These are phyloP conservation scores for Diutina siamensis DNA, from an alignment of 1,139 yeast genomes.

Conservation along the genomic window DNA sequence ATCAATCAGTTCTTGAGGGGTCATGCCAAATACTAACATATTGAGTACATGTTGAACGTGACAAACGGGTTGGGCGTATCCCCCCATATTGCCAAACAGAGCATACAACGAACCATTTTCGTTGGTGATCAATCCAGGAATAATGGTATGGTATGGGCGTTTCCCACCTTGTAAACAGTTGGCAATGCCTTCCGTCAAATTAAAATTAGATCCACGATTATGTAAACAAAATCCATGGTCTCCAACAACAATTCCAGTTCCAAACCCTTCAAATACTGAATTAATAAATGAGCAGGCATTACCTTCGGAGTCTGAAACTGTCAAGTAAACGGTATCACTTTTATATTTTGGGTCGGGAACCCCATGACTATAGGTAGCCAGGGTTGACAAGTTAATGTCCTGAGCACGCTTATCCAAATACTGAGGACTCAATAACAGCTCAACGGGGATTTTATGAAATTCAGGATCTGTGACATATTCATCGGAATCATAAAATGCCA, in stretches of 20 bases:
- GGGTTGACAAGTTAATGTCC: slow-evolving; percentile 32
- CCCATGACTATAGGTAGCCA: not conserved
- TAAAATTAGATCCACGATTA: slow-evolving; percentile 70
- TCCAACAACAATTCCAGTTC: slow-evolving; percentile 59
- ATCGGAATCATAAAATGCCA: slow-evolving; percentile 69
- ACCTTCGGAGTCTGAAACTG: slow-evolving; percentile 60
- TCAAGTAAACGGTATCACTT: slow-evolving; percentile 70
- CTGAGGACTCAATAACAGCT: slow-evolving; percentile 23
- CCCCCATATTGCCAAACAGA: slow-evolving; percentile 79
- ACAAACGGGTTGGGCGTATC: slow-evolving; percentile 80
- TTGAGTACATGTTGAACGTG: slow-evolving; percentile 72
- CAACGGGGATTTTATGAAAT: slow-evolving; percentile 25
- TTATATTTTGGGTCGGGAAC: slow-evolving; percentile 53
- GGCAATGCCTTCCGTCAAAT: slow-evolving; percentile 42
- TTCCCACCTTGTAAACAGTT: slow-evolving; percentile 61
- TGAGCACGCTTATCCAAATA: slow-evolving; percentile 42
- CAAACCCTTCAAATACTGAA: slow-evolving; percentile 63
- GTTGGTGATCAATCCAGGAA: slow-evolving; percentile 64
- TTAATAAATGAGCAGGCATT: slow-evolving; percentile 78
- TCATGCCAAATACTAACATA: slow-evolving; percentile 47
- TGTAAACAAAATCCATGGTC: slow-evolving; percentile 64
- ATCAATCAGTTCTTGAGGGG: slow-evolving; percentile 68
- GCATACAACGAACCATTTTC: slow-evolving; percentile 40
- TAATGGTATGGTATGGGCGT: slow-evolving; percentile 75
- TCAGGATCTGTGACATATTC: slow-evolving; percentile 58